Percentiles rank a stretch among this genome's conserved stretches.
These are phyloP conservation scores for Phellopilus nigrolimitatus DNA, from an alignment of 1,284 basidiomycete species.

Conservation along the genomic window DNA sequence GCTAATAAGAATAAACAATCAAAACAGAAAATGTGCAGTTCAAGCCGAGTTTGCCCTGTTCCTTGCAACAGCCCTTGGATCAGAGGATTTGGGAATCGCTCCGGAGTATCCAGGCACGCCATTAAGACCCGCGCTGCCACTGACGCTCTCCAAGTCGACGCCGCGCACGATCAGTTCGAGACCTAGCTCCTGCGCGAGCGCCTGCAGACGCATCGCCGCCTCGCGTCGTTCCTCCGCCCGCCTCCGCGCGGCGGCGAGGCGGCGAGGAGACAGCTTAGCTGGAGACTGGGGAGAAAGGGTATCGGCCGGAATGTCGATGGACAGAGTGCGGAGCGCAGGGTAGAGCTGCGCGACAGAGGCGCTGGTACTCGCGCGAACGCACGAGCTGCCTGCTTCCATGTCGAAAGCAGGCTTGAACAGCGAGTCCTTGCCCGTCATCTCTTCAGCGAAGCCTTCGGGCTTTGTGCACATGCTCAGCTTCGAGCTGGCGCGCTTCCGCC, in stretches of 20 bases:
- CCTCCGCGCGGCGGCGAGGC: conserved; percentile 11
- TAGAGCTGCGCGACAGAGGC: conserved; percentile 2
- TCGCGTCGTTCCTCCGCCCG: conserved; percentile 13
- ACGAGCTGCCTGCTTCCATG: neutral
- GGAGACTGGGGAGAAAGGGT: neutral
- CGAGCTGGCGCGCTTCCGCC: conserved; percentile 11
- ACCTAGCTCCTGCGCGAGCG: conserved; percentile 10
- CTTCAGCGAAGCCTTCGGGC: neutral
- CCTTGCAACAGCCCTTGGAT: neutral
- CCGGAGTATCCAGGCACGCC: neutral
- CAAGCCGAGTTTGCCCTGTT: conserved; percentile 5
- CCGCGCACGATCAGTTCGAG: conserved; percentile 11
- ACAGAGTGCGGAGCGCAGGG: conserved; percentile 13
- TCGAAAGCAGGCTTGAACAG: too few species aligned
- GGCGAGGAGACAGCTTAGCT: conserved; percentile 12
- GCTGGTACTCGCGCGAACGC: neutral
- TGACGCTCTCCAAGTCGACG: neutral
- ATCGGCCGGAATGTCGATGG: conserved; percentile 14
- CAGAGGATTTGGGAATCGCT: neutral
- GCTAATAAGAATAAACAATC: too few species aligned
- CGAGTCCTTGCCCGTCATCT: neutral
- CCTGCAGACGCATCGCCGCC: conserved; percentile 5
- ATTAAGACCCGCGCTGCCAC: neutral
- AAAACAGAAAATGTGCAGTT: too few species aligned
- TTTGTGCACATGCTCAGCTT: conserved; percentile 4